Evolutionary conservation across 2,329 filamentous ascomycete genomes (phyloP).

Genomic region (Fusarium sp.): DNA sequence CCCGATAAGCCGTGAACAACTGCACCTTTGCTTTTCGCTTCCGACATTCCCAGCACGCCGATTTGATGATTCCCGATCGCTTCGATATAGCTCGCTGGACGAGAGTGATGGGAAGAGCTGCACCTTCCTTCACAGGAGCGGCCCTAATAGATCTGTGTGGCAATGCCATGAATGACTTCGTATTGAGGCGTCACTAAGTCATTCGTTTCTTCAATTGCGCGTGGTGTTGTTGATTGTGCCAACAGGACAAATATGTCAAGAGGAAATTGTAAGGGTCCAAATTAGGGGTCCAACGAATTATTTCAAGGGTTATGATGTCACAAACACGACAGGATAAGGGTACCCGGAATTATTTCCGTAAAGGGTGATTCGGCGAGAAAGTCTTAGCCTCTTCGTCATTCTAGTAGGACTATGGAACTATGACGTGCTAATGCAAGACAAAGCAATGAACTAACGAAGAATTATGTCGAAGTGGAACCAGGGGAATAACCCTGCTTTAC

Average conservation of each 20-base stretch:
- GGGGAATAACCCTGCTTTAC: neutral
- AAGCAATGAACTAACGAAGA: no score
- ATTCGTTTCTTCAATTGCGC: neutral
- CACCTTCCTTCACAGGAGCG: neutral
- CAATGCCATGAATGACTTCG: neutral
- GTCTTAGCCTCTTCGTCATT: neutral
- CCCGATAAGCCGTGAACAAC: no score
- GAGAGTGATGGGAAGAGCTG: neutral
- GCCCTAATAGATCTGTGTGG: neutral
- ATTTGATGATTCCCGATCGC: neutral
- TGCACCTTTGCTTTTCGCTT: constrained; percentile 18
- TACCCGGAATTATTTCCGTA: fast-evolving
- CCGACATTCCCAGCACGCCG: constrained; percentile 1
- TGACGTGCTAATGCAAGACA: neutral
- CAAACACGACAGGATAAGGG: fast-evolving
- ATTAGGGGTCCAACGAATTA: neutral
- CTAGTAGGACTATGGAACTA: neutral
- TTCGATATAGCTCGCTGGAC: neutral
- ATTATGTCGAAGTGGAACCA: neutral
- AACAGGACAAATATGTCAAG: fast-evolving
- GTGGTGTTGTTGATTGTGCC: fast-evolving
- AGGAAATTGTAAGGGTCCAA: neutral
- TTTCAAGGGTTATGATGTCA: neutral
- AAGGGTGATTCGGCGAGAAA: neutral
- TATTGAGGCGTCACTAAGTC: neutral